Evolutionary conservation across 805 yeast genomes (phyloP).

Genomic region (Candida loeiensis): DNA sequence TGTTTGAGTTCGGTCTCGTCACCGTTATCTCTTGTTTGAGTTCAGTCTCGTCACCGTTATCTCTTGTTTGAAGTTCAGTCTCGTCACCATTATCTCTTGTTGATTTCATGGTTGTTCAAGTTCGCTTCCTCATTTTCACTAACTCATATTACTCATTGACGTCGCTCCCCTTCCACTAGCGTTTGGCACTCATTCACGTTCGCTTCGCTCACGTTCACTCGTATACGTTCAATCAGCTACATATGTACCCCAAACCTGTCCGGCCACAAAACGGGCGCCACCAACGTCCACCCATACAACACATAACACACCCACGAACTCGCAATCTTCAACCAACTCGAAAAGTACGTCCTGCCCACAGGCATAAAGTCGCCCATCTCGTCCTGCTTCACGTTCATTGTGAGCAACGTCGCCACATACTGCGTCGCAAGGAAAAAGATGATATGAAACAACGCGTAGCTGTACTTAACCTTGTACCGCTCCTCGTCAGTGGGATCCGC

Average conservation of each 20-base stretch:
- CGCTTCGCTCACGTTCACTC: no score
- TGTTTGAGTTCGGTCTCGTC: no score
- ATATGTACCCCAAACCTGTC: constrained; percentile 62
- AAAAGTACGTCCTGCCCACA: constrained; percentile 93
- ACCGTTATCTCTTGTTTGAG: no score
- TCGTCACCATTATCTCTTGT: no score
- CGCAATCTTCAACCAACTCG: constrained; percentile 89
- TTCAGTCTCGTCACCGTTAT: no score
- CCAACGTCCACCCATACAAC: constrained; percentile 83
- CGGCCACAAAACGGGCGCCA: constrained; percentile 89
- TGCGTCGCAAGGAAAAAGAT: constrained; percentile 95
- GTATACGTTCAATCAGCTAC: no score
- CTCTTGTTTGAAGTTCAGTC: no score
- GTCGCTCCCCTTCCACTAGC: no score
- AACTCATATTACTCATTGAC: no score
- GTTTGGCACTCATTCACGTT: no score
- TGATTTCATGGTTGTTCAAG: no score
- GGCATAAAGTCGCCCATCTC: constrained; percentile 89
- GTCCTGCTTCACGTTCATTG: constrained; percentile 85
- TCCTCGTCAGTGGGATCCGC: constrained; percentile 54
- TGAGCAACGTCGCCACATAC: constrained; percentile 89
- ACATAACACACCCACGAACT: constrained; percentile 90
- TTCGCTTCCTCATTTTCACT: no score
- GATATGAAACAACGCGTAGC: constrained; percentile 82
- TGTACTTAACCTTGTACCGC: constrained; percentile 64